A percentile compares a stretch with the other conserved stretches of the same genome.
These are phyloP conservation scores for Smittium mucronatum DNA, from an alignment of 371 early-diverging fungal species.

Conservation along the genomic window DNA sequence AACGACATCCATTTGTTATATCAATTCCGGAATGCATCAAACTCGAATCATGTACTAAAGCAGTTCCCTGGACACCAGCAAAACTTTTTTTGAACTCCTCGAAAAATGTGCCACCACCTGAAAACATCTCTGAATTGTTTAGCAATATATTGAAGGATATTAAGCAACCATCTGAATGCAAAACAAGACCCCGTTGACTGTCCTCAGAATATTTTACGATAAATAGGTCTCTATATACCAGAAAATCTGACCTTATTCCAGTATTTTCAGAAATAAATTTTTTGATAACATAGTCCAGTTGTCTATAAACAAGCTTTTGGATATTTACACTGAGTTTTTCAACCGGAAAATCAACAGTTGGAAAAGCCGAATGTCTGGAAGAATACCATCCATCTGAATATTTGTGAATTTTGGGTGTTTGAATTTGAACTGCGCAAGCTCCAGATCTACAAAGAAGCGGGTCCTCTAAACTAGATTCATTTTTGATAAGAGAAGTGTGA, in stretches of 20 bases:
- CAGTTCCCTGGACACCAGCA: constrained; percentile 36
- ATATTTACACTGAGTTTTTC: not conserved
- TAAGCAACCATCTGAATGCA: constrained; percentile 48
- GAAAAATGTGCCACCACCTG: constrained; percentile 46
- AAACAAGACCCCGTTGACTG: constrained; percentile 33
- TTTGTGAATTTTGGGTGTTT: too few species aligned
- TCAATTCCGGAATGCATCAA: constrained; percentile 38
- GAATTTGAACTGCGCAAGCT: too few species aligned
- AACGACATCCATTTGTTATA: constrained; percentile 34
- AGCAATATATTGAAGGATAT: constrained; percentile 42
- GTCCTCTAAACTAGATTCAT: too few species aligned
- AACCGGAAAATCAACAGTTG: constrained; percentile 3
- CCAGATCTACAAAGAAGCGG: too few species aligned
- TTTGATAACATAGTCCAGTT: not conserved
- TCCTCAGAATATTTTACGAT: constrained; percentile 36
- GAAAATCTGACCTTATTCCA: constrained; percentile 20
- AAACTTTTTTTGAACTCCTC: constrained; percentile 20
- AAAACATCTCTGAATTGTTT: constrained; percentile 38
- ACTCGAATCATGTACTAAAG: constrained; percentile 38
- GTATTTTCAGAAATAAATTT: constrained; percentile 12
- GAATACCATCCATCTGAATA: constrained; percentile 3
- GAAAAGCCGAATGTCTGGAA: constrained; percentile 9
- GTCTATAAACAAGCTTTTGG: not conserved
- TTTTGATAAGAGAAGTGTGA: too few species aligned
- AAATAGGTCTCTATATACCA: constrained; percentile 45